Conservation (phyloP, 2,329 filamentous ascomycete genomes). For the Madurella mycetomatis region DNA sequence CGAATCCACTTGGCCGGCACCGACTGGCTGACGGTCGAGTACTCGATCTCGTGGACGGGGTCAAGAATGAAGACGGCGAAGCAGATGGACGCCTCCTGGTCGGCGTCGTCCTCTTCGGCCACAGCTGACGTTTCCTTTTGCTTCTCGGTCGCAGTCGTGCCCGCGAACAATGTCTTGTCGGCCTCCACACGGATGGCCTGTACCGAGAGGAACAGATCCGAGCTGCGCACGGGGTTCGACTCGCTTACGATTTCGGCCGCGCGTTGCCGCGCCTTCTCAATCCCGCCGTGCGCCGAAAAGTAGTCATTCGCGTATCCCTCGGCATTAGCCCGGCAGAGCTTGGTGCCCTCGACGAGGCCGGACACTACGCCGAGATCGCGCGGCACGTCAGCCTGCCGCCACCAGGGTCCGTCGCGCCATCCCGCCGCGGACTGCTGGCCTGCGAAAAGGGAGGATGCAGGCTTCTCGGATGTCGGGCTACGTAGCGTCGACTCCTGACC, state of each 20-base stretch:
- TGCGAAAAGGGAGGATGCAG: conserved; percentile 40
- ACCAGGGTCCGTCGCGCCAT: conserved; percentile 97
- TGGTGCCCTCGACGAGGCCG: conserved; percentile 80
- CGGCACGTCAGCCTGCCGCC: conserved; percentile 66
- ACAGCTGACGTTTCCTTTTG: conserved; percentile 52
- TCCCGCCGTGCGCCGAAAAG: conserved; percentile 70
- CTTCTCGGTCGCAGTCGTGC: conserved; percentile 48
- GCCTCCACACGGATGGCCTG: conserved; percentile 71
- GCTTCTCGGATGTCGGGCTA: conserved; percentile 36
- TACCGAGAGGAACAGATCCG: conserved; percentile 92
- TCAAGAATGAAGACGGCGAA: conserved; percentile 82
- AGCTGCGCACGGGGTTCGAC: conserved; percentile 83
- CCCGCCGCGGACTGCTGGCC: conserved; percentile 51
- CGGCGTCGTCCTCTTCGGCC: conserved; percentile 47
- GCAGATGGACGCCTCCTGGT: conserved; percentile 53
- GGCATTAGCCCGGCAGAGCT: conserved; percentile 82
- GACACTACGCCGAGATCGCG: conserved; percentile 76
- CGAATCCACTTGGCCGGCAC: conserved; percentile 81
- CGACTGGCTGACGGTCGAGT: conserved; percentile 74
- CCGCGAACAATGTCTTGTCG: conserved; percentile 64
- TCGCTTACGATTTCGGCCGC: conserved; percentile 77
- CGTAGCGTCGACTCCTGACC: conserved; percentile 76
- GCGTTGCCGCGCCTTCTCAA: conserved; percentile 74
- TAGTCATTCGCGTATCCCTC: conserved; percentile 85
- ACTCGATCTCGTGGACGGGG: conserved; percentile 86